Conservation (phyloP, 129 eudicot species). For the Artemisia argyi region DNA sequence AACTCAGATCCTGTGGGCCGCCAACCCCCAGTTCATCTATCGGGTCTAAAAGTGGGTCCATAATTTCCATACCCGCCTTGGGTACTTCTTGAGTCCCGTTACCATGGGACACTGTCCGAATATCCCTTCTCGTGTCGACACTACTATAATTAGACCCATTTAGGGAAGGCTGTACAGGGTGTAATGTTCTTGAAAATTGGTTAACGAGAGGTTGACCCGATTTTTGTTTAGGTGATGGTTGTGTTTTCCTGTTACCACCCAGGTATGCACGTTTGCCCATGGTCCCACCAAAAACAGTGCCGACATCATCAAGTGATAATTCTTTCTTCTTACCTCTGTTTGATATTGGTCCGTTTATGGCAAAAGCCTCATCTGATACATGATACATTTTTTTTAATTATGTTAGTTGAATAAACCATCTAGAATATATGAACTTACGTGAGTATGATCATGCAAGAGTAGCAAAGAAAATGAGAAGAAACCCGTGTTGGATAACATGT, state of each 20-base stretch:
- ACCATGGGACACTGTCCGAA: slow-evolving; percentile 37
- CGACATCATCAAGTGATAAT: slow-evolving; percentile 75
- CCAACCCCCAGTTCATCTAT: slow-evolving; percentile 71
- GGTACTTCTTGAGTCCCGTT: slow-evolving; percentile 31
- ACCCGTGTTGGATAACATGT: too few relatives aligned
- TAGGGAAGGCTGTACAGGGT: slow-evolving; percentile 50
- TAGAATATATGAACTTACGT: background rate
- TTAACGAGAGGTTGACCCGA: slow-evolving; percentile 44
- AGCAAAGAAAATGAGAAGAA: too few relatives aligned
- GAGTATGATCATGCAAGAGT: too few relatives aligned
- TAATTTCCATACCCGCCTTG: slow-evolving; percentile 35
- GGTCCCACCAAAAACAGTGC: slow-evolving; percentile 51
- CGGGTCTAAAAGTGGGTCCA: slow-evolving; percentile 57
- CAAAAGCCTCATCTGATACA: slow-evolving; percentile 63
- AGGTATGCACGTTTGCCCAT: slow-evolving; percentile 58
- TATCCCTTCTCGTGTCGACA: slow-evolving; percentile 50
- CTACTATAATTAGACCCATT: slow-evolving; percentile 24
- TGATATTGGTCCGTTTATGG: slow-evolving; percentile 73
- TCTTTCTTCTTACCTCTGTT: slow-evolving; percentile 86
- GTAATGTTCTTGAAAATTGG: slow-evolving; percentile 41
- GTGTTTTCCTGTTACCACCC: slow-evolving; percentile 71
- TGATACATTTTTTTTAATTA: slow-evolving; percentile 24
- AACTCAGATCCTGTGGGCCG: slow-evolving; percentile 61
- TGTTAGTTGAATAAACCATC: slow-evolving; percentile 28
- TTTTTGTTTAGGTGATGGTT: slow-evolving; percentile 75